Evolutionary conservation across 192 early-diverging fungal genomes (phyloP).

Genomic region (Diversispora epigaea): DNA sequence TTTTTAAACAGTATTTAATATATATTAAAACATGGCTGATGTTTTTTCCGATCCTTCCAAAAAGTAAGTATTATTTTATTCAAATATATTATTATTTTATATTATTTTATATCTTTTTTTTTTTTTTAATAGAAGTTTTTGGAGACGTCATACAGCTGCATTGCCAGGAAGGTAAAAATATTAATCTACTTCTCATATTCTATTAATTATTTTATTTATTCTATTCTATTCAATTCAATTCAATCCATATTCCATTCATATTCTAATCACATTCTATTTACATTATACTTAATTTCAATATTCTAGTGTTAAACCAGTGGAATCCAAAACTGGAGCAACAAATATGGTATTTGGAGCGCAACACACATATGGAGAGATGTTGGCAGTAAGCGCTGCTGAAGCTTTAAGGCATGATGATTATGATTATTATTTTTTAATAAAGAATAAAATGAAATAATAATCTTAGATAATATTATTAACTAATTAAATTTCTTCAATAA

Average conservation of each 20-base stretch:
- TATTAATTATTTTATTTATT: background rate
- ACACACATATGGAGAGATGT: constrained; percentile 45
- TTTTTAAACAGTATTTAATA: too few species aligned
- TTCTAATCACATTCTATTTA: too few species aligned
- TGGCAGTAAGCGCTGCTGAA: constrained; percentile 38
- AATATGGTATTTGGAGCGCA: constrained; percentile 47
- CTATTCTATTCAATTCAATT: constrained; percentile 14
- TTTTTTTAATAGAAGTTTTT: constrained; percentile 34
- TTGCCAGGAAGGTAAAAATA: constrained; percentile 45
- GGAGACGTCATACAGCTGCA: constrained; percentile 36
- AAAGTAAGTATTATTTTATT: background rate
- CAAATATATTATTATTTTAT: background rate
- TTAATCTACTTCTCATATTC: background rate
- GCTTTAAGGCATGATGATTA: constrained; percentile 30
- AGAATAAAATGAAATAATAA: background rate
- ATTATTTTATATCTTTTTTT: background rate
- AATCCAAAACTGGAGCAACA: constrained; percentile 43
- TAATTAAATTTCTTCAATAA: too few species aligned
- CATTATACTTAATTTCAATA: too few species aligned
- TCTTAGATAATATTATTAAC: background rate
- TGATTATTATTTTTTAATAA: background rate
- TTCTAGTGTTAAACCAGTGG: constrained; percentile 45
- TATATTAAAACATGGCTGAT: background rate
- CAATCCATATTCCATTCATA: background rate
- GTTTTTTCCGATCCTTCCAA: background rate